Base-by-base conservation (phyloP, 2,329 filamentous ascomycete genomes). In the Hypocrella siamensis region DNA sequence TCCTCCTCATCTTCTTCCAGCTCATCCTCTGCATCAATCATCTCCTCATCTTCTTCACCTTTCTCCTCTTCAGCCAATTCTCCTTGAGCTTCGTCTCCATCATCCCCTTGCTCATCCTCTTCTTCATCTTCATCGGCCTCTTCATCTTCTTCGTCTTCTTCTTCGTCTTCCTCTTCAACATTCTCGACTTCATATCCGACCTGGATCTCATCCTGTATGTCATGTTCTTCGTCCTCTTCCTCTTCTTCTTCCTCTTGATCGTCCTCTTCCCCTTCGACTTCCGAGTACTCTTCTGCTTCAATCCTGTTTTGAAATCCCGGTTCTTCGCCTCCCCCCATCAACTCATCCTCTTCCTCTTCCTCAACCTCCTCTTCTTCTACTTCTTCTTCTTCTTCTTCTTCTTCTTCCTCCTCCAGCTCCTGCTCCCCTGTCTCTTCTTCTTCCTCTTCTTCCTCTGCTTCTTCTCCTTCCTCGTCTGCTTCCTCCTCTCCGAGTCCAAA, bases 401-500 rank as follows among this genome's bases (percentile, higher is more conserved):
- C 41, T 3, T 40, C 40, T 4, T 42, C 40, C 6, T 37, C 40
- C 9, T 44, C 41, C 3, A 41, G 42, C 6, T 39, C 41, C 4
- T 43, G 48, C 4, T 36, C 44, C 2, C 19, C 38, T 4, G 36
- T 42, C 4, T 38, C 38, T 1, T 21, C 32, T 11, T 52, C 49
- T 8, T 53, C 52, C 1, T 47, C 55, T 19, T 52, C 53, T 12
- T 17, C 28, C 19, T 52, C 53, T 12, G 14, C 28, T 6, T 28
- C 30, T 25, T 15, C 35, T 27, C 45, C 49, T 31, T 54, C 53
- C 27, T 46, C 49, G 16, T 55, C 53, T 1, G 48, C 49, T 2
- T 57, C 53, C 30, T 53, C 53, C 15, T 51, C 52, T 21, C 51
- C 53, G 4, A 34, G 43, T 38, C 53, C 53, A 3, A 38, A 49